Base-by-base conservation (phyloP, 1,284 basidiomycete species). In the Porodaedalea pini region DNA sequence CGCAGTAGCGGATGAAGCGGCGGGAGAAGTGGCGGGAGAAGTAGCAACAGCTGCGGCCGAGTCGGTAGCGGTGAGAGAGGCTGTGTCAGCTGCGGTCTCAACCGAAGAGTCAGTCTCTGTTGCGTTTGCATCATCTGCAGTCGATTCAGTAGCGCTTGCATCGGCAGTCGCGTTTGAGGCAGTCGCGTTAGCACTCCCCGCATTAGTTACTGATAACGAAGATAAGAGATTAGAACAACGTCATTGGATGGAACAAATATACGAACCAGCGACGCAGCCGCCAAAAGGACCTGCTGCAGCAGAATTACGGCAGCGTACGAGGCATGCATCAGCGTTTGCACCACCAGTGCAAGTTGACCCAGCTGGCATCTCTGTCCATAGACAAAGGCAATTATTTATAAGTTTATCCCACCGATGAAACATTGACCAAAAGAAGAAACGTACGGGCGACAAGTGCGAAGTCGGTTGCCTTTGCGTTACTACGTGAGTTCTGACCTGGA, bases 271-370 rank as follows among this genome's bases (percentile, higher is more conserved):
- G 1, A 44, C 64, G 47, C 65, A 66, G n/a, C 62, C 61, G 39
- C 65, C 65, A 50, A 66, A 66, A 4, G 65, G 65, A 44, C 65
- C 65, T 3, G 64, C 64, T 6, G 41, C 37, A 13, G 64, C 62
- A 17, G 54, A 31, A 51, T 64, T 64, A 10, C 62, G 55, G 63
- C 64, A 65, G 4, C 64, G 62, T 1, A 67, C 63, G 39, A 67
- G 43, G 62, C 65, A 67, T 0, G 63, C 63, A 29, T 62, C 53
- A 19, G 63, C 65, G 27, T 60, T 59, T 1, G 64, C 54, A 27
- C 62, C 63, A 44, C 65, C 65, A 15, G 64, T 61, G 59, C 65
- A 67, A 2, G 59, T 52, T 21, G 54, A 52, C 1, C 65, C 65
- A 34, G 56, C 57, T 40, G 51, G 61, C 50, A 56, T 62, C 50